A percentile compares a stretch with the other conserved stretches of the same genome.
Evolutionary conservation across 202 grass and related monocot species (phyloP).

Genomic region (Schoenoplectus triqueter): DNA sequence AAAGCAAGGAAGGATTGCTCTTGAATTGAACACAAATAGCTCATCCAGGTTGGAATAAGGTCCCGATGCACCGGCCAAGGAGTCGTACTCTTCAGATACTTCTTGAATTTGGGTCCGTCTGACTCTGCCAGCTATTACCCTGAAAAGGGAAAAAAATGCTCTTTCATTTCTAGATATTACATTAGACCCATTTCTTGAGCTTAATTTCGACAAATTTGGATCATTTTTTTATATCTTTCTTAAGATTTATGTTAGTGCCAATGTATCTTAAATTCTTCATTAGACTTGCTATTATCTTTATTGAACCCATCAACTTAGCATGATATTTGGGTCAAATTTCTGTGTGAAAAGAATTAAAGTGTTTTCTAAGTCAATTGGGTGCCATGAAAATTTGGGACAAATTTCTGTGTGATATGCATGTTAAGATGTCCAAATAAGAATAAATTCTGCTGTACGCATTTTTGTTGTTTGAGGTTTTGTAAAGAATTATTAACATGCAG

Average conservation of each 20-base stretch:
- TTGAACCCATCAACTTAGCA: background rate
- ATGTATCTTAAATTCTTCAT: background rate
- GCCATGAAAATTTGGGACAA: background rate
- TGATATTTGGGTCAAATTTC: background rate
- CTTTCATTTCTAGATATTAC: background rate
- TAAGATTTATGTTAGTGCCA: background rate
- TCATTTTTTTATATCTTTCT: too few species aligned
- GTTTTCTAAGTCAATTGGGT: too few species aligned
- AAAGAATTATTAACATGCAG: background rate
- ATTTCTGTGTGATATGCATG: background rate
- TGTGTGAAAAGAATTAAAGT: too few species aligned
- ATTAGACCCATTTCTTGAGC: background rate
- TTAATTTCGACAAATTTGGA: background rate
- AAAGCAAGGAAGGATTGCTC: constrained; percentile 92
- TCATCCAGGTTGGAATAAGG: constrained; percentile 80
- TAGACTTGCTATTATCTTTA: background rate
- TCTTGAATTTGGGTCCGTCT: constrained; percentile 41
- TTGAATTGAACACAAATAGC: constrained; percentile 79
- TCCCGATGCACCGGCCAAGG: constrained; percentile 53
- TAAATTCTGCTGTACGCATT: background rate
- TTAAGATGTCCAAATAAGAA: background rate
- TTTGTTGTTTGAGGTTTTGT: background rate
- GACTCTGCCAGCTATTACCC: constrained; percentile 82
- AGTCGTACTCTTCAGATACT: constrained; percentile 52
- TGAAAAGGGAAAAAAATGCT: background rate